Evolutionary conservation across 2,329 filamentous ascomycete species (phyloP).

Genomic region (Cladosporium sp.): DNA sequence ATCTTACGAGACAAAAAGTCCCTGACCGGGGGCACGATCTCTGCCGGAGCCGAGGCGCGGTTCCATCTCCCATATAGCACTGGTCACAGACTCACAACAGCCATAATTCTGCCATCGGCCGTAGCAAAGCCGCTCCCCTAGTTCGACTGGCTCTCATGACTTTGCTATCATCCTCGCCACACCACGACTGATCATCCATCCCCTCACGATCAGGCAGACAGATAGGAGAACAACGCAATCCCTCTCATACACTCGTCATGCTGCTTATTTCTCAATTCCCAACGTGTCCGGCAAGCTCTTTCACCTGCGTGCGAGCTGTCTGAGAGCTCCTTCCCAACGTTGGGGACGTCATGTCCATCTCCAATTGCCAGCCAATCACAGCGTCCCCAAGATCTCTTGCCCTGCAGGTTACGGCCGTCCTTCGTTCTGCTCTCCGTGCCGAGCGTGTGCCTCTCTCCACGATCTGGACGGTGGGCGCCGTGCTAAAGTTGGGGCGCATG

Average conservation of each 20-base stretch:
- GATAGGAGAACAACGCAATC: not conserved
- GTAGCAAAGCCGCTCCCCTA: not conserved
- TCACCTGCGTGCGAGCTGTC: slow-evolving; percentile 2
- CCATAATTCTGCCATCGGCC: slow-evolving; percentile 1
- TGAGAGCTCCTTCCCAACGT: slow-evolving; percentile 4
- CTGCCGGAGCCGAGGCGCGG: too few relatives aligned
- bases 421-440: not conserved
- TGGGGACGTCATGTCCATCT: slow-evolving; percentile 2
- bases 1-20: too few relatives aligned
- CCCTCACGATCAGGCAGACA: not conserved
- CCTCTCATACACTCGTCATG: not conserved
- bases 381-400: slow-evolving; percentile 2
- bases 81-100: too few relatives aligned
- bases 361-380: slow-evolving; percentile 2
- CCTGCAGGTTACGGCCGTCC: not conserved
- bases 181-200: not conserved
- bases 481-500: slow-evolving; percentile 10
- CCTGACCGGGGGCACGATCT: too few relatives aligned
- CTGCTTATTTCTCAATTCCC: too few relatives aligned
- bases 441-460: slow-evolving; percentile 4
- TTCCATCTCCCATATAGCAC: too few relatives aligned
- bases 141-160: not conserved
- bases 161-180: not conserved
- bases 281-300: slow-evolving; percentile 10
- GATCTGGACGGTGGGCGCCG: slow-evolving; percentile 7